Base-by-base conservation (phyloP, 1,139 yeast genomes). In the Blastobotrys elegans region DNA sequence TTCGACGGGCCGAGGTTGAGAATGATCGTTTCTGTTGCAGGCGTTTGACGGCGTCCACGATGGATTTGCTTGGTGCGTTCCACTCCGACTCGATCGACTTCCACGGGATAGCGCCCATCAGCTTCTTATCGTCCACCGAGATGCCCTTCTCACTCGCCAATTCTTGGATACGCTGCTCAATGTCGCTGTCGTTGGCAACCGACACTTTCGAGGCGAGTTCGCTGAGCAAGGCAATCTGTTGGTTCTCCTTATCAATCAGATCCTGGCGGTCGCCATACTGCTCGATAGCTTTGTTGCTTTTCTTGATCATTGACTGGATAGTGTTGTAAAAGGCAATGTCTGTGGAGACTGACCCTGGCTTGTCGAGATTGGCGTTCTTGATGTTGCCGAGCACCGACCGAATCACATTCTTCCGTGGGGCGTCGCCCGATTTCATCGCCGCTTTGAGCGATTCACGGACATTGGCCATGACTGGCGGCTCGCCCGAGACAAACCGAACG, bases 321-420 rank as follows among this genome's bases (percentile, higher is more conserved):
- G 77, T 60, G 46, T 77, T 79, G 50, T 69, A 73, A 32, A 81
- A 63, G 16, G 68, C 63, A 46, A 74, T 73, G 56, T 80, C 84
- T 44, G 75, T 74, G 32, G 70, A 65, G 20, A 71, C 66, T 5
- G 73, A 64, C 4, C 68, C 76, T 10, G 67, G 61, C 44, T 73
- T 70, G 38, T 76, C 79, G 46, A 81, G 76, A 56, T 80, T 84
- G 45, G 75, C 70, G 63, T 82, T 81, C 64, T 82, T 81, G 52
- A 80, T 74, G 16, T 74, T 75, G 4, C 84, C 71, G 59, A 82
- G 66, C 10, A 82, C 68, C 13, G 77, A 71, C 53, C 81, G 72
- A 37, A 81, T 71, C 1, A 83, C 80, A 43, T 76, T 79, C 57
- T 80, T 80, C 53, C 64, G 62, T 37, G 51, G 36, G 6, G 45